Conservation (phyloP, 495 filamentous ascomycete species). For the Wilcoxina mikolae region DNA sequence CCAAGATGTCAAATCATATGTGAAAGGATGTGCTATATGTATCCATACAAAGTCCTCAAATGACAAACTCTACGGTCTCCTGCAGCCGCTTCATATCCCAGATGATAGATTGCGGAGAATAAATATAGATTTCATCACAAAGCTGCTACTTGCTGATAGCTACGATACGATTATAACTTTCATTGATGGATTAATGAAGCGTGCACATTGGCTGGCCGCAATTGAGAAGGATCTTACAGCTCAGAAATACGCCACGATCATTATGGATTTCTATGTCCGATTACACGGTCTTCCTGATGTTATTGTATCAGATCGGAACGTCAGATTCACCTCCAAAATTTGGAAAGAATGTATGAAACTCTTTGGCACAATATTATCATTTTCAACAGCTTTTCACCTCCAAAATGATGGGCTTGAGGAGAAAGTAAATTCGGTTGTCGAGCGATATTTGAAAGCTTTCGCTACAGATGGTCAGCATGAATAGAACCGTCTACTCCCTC, state of each 20-base stretch:
- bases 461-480: not conserved
- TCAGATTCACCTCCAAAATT: not conserved
- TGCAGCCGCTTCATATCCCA: not conserved
- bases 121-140: constrained; percentile 9
- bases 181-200: constrained; percentile 6
- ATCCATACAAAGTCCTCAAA: not conserved
- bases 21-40: not conserved
- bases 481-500: not conserved
- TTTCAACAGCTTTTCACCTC: constrained; percentile 1
- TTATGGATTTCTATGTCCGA: not conserved
- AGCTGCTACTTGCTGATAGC: not conserved
- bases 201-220: not conserved
- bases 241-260: not conserved
- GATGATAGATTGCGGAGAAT: constrained; percentile 1
- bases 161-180: constrained; percentile 5
- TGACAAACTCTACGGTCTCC: not conserved
- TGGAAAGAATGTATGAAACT: not conserved
- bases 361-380: not conserved
- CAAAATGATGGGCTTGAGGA: constrained; percentile 1
- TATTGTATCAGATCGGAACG: constrained; percentile 1
- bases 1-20: constrained; percentile 1
- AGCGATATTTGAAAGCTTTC: not conserved
- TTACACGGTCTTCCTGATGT: not conserved
- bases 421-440: constrained; percentile 1
- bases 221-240: not conserved